These are phyloP conservation scores for Aspergillus sclerotialis DNA, from an alignment of 2,329 filamentous ascomycete species.

Conservation along the genomic window DNA sequence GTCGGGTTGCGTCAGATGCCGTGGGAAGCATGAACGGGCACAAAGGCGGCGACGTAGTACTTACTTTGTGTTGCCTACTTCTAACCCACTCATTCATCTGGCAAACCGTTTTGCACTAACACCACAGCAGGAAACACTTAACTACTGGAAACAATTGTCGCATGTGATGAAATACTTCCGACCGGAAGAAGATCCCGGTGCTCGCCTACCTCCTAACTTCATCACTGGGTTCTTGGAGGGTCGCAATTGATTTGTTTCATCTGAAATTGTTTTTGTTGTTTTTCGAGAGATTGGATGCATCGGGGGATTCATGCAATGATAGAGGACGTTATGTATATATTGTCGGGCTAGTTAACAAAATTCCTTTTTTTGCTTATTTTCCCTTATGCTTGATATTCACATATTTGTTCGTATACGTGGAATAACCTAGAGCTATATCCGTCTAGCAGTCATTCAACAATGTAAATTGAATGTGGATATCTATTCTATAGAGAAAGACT, in stretches of 20 bases:
- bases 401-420: too few species aligned
- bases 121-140: conserved; percentile 87
- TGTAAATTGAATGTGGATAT: background rate
- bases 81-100: too few species aligned
- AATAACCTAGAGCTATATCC: too few species aligned
- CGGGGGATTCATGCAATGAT: conserved; percentile 13
- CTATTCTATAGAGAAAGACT: background rate
- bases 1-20: too few species aligned
- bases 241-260: conserved; percentile 36
- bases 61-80: too few species aligned
- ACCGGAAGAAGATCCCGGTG: conserved; percentile 70
- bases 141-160: conserved; percentile 96
- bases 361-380: conserved; percentile 8
- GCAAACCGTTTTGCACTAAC: too few species aligned
- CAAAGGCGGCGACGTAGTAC: too few species aligned
- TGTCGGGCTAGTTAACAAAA: conserved; percentile 24
- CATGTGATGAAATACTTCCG: conserved; percentile 98
- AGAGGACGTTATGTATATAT: conserved; percentile 32
- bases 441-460: background rate
- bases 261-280: conserved; percentile 8
- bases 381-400: conserved; percentile 1
- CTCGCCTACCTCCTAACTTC: conserved; percentile 77
- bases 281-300: conserved; percentile 12
- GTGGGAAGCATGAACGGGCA: too few species aligned
- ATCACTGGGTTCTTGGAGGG: conserved; percentile 95